phyloP scores from a whole-genome alignment of 2,329 filamentous ascomycete species.

The Bisporella sp. region DNA sequence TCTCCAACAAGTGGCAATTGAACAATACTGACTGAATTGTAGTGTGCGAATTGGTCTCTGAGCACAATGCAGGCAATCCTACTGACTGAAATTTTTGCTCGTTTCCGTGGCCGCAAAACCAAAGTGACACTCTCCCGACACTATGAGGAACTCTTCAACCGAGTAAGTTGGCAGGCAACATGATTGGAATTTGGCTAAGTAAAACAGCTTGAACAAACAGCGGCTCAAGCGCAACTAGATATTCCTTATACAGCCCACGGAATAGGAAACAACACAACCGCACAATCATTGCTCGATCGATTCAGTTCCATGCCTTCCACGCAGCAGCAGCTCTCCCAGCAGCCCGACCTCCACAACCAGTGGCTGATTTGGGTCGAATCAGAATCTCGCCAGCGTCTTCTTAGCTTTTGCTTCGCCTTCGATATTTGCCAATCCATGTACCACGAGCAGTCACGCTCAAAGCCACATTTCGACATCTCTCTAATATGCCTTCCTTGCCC shows the following conservation, averaged over 20 bases:
- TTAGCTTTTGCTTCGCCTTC: slow-evolving; percentile 49
- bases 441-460: slow-evolving; percentile 35
- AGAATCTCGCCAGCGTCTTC: slow-evolving; percentile 46
- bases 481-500: slow-evolving; percentile 25
- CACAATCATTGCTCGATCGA: slow-evolving; percentile 12
- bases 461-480: slow-evolving; percentile 7
- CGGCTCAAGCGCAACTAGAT: background rate
- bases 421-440: slow-evolving; percentile 50
- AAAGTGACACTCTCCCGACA: slow-evolving; percentile 17
- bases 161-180: slow-evolving; percentile 14
- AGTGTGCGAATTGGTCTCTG: slow-evolving; percentile 20
- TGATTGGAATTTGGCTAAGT: no score
- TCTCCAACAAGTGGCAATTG: background rate
- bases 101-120: slow-evolving; percentile 22
- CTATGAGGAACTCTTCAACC: slow-evolving; percentile 21
- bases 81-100: slow-evolving; percentile 25
- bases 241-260: slow-evolving; percentile 6
- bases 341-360: slow-evolving; percentile 10
- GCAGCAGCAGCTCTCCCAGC: background rate
- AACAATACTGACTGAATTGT: slow-evolving; percentile 1
- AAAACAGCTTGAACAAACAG: background rate
- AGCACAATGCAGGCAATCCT: slow-evolving; percentile 25
- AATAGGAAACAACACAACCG: slow-evolving; percentile 9
- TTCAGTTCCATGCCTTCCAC: slow-evolving; percentile 6
- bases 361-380: slow-evolving; percentile 47